Percentiles rank a stretch among this genome's conserved stretches.
These are phyloP conservation scores for Centrapalus pauciflorus DNA, from an alignment of 129 eudicot genomes.

Conservation along the genomic window DNA sequence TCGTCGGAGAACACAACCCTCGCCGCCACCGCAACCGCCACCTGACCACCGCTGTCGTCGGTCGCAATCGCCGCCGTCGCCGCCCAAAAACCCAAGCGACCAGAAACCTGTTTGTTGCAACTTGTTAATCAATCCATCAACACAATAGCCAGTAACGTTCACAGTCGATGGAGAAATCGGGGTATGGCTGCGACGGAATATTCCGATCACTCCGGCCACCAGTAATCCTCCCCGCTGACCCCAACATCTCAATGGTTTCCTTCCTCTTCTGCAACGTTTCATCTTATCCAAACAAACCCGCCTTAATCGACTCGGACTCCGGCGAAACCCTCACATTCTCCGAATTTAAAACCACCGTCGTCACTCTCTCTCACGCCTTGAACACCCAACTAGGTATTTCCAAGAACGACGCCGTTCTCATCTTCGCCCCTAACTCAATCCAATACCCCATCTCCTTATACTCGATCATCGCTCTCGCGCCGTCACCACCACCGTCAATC, in stretches of 20 bases:
- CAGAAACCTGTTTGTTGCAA: too few relatives aligned
- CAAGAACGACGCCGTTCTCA: constrained; percentile 66
- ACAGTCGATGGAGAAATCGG: constrained; percentile 69
- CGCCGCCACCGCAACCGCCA: too few relatives aligned
- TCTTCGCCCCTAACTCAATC: constrained; percentile 74
- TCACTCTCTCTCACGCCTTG: constrained; percentile 46
- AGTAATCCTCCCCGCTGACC: constrained; percentile 34
- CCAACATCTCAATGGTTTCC: constrained; percentile 59
- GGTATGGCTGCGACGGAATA: constrained; percentile 77
- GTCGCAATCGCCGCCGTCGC: too few relatives aligned
- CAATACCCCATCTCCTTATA: constrained; percentile 56
- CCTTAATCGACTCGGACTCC: constrained; percentile 60
- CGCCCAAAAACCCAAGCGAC: too few relatives aligned
- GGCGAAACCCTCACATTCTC: constrained; percentile 50
- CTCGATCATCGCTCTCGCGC: constrained; percentile 50
- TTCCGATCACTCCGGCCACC: constrained; percentile 77
- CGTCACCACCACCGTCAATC: too few relatives aligned
- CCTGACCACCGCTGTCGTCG: too few relatives aligned
- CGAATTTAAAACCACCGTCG: constrained; percentile 46
- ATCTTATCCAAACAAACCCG: constrained; percentile 54
- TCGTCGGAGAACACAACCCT: too few relatives aligned
- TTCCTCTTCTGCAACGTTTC: constrained; percentile 70
- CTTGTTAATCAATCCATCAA: too few relatives aligned
- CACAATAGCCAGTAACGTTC: too few relatives aligned
- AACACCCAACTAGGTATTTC: constrained; percentile 40